These are phyloP conservation scores for Epichloe brachyelytri DNA, from an alignment of 2,329 filamentous ascomycete species.

Conservation along the genomic window DNA sequence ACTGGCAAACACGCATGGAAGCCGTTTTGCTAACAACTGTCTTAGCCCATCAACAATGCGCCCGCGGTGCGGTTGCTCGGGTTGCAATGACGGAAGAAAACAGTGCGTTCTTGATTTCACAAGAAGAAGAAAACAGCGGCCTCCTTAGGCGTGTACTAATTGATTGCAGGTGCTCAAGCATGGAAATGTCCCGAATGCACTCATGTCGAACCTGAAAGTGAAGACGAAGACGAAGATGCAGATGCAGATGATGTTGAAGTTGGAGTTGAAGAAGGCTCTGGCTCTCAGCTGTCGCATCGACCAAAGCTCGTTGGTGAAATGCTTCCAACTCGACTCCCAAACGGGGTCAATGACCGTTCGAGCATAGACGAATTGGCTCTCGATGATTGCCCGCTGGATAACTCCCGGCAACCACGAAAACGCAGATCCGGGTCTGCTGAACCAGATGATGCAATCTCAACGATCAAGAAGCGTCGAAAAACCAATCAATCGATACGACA, in stretches of 20 bases:
- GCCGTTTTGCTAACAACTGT: constrained; percentile 28
- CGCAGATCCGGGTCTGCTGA: constrained; percentile 67
- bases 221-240: constrained; percentile 10
- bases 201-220: constrained; percentile 15
- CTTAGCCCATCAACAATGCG: constrained; percentile 81
- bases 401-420: constrained; percentile 67
- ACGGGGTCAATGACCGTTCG: constrained; percentile 36
- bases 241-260: constrained; percentile 15
- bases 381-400: constrained; percentile 62
- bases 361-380: constrained; percentile 63
- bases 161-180: constrained; percentile 23
- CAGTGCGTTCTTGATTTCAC: constrained; percentile 12
- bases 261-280: constrained; percentile 13
- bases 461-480: constrained; percentile 41
- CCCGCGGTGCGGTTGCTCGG: constrained; percentile 44
- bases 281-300: constrained; percentile 16
- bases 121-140: neutral
- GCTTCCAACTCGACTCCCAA: constrained; percentile 26
- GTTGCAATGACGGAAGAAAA: constrained; percentile 19
- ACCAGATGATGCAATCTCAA: constrained; percentile 39
- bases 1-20: constrained; percentile 9
- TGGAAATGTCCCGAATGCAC: constrained; percentile 42
- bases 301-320: constrained; percentile 28
- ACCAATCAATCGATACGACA: constrained; percentile 30
- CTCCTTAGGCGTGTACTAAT: constrained; percentile 12